Evolutionary conservation across 179 eudicot species (phyloP).

Genomic region (Silene vulgaris): DNA sequence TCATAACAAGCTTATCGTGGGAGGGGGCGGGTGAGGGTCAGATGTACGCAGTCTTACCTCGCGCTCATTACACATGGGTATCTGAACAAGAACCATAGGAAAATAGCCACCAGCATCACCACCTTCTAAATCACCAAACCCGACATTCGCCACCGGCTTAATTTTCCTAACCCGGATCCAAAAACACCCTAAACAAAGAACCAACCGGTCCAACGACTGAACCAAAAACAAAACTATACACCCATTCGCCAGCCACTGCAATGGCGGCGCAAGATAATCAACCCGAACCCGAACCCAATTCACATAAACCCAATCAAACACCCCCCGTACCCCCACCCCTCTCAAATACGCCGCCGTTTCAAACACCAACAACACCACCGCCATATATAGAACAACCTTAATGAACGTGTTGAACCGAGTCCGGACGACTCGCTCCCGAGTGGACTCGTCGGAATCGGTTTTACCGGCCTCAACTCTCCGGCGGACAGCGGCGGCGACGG

Average conservation of each 20-base stretch:
- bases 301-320: conserved; percentile 50
- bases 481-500: conserved; percentile 60
- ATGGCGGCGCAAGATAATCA: conserved; percentile 78
- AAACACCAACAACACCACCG: conserved; percentile 42
- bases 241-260: conserved; percentile 63
- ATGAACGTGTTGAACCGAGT: conserved; percentile 41
- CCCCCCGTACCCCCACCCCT: conserved; percentile 37
- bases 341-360: conserved; percentile 62
- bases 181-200: conserved; percentile 77
- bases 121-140: conserved; percentile 52
- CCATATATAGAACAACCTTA: conserved; percentile 37
- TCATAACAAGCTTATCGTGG: no score
- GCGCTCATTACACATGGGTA: conserved; percentile 96
- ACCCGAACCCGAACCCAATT: conserved; percentile 67
- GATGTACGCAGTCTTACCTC: conserved; percentile 50
- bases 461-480: conserved; percentile 65
- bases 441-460: conserved; percentile 41
- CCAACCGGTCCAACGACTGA: conserved; percentile 75
- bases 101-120: conserved; percentile 78
- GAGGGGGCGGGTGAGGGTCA: background rate
- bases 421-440: background rate
- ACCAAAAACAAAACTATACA: conserved; percentile 70
- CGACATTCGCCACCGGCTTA: conserved; percentile 51
- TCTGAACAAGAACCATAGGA: conserved; percentile 98
- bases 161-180: conserved; percentile 71